Evolutionary conservation across 805 yeast species (phyloP).

Genomic region (Metschnikowia chrysomelidarum): DNA sequence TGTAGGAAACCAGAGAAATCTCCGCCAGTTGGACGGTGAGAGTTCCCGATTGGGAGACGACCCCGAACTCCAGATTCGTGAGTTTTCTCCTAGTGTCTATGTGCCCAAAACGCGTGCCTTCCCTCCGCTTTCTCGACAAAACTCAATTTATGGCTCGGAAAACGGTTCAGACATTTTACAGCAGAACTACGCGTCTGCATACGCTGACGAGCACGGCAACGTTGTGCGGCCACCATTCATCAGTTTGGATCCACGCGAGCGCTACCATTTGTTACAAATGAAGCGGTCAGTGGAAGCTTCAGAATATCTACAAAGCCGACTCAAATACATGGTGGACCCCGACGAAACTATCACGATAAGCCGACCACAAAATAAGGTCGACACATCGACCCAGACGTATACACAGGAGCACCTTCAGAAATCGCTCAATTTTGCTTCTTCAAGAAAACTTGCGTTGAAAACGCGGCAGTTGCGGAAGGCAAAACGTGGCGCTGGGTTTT

Average conservation of each 20-base stretch:
- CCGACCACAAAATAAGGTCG: slow-evolving; percentile 29
- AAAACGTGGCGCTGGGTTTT: slow-evolving; percentile 25
- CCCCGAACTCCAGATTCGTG: slow-evolving; percentile 10
- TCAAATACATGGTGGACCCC: slow-evolving; percentile 42
- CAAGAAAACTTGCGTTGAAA: slow-evolving; percentile 17
- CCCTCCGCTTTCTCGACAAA: slow-evolving; percentile 13
- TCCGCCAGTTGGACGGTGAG: slow-evolving; percentile 5
- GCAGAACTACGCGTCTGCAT: slow-evolving; percentile 33
- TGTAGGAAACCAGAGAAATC: slow-evolving; percentile 8
- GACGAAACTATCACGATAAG: slow-evolving; percentile 31
- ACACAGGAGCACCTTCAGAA: slow-evolving; percentile 28
- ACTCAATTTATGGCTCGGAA: background rate
- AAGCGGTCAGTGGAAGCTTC: slow-evolving; percentile 39
- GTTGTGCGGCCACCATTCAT: slow-evolving; percentile 44
- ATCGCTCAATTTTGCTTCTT: slow-evolving; percentile 26
- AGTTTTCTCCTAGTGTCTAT: slow-evolving; percentile 17
- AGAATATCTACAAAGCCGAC: slow-evolving; percentile 29
- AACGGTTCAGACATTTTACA: slow-evolving; percentile 23
- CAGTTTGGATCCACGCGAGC: slow-evolving; percentile 42
- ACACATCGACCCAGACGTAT: slow-evolving; percentile 43
- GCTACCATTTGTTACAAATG: slow-evolving; percentile 40
- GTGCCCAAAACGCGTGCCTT: slow-evolving; percentile 16
- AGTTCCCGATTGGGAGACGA: slow-evolving; percentile 8
- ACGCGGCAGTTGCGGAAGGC: slow-evolving; percentile 13
- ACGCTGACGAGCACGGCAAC: slow-evolving; percentile 37